Conservation (phyloP, 176 grass and related monocot genomes). For the Eragrostis nindensis region DNA sequence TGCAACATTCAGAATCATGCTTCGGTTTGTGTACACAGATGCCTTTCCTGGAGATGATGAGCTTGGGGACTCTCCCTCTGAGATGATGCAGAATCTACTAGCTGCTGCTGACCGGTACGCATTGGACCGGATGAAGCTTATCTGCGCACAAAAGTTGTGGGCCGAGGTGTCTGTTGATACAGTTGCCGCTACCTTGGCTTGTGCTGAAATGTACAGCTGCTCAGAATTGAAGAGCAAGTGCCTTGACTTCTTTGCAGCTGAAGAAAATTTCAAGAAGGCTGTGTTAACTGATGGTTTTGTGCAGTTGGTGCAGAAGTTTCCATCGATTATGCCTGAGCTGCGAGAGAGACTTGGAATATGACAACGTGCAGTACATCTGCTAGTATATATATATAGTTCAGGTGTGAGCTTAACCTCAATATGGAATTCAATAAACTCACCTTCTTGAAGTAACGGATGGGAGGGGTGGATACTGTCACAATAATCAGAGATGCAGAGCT, state of each 20-base stretch:
- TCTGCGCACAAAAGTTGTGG: slow-evolving; percentile 48
- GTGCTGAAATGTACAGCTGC: slow-evolving; percentile 49
- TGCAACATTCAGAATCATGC: too few relatives aligned
- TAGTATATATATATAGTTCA: too few relatives aligned
- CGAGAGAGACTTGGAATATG: not conserved
- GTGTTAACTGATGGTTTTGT: slow-evolving; percentile 15
- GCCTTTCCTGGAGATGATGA: too few relatives aligned
- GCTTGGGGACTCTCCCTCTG: not conserved
- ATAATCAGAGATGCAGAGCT: too few relatives aligned
- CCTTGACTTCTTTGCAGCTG: slow-evolving; percentile 24
- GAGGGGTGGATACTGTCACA: too few relatives aligned
- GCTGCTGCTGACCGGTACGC: slow-evolving; percentile 52
- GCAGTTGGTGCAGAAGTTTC: not conserved
- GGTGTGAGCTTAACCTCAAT: too few relatives aligned
- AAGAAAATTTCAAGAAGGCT: slow-evolving; percentile 35
- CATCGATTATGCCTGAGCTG: slow-evolving; percentile 26
- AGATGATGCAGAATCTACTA: not conserved
- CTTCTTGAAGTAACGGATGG: too few relatives aligned
- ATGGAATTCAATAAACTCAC: too few relatives aligned
- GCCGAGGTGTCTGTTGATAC: slow-evolving; percentile 34
- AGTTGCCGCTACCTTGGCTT: slow-evolving; percentile 16
- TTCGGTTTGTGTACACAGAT: too few relatives aligned
- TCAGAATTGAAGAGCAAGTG: slow-evolving; percentile 43
- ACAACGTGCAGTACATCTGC: too few relatives aligned
- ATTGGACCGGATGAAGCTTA: slow-evolving; percentile 47